Base-by-base conservation (phyloP, 306 rosid genomes). In the Lathyrus sativus region DNA sequence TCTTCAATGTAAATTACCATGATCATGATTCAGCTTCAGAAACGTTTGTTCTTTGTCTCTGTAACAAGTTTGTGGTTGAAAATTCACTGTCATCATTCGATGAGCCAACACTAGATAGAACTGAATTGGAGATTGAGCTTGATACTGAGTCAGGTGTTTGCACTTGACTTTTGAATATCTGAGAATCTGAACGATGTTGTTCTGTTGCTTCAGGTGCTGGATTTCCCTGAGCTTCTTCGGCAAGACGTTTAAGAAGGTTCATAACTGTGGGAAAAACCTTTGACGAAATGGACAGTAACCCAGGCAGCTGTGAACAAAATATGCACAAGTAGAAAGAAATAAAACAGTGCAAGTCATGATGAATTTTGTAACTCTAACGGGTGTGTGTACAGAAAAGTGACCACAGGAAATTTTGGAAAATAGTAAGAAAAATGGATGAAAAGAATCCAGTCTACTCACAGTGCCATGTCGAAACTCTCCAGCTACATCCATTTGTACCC, bases 401-500 rank as follows among this genome's bases (percentile, higher is more conserved):
- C 4, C 67, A 45, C 28, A 45, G 10, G 12, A 50, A 50, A 63
- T 5, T 15, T 44, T 28, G 11, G 22, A 19, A 19, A 19, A 19
- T 19, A 19, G 22, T 19, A 19, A 19, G 22, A 29, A 55, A 41
- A 48, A 42, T 3, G 15, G 12, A 56, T 13, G 5, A 33, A 5
- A 54, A 19, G 17, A 33, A 28, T 11, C 24, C 66, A 54, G 19
- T 66, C 3, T 61, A 89, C 96, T 88, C 84, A 92, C 98, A 46
- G 79, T 41, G 57, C 96, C 96, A 76, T 82, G 77, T 53, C 69
- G 91, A 64, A 92, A 86, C 65, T 76, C 84, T 64, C 90, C 82
- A 18, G 74, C 74, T 14, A 92, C 65, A 72, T 90, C 96, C 88
- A 90, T 67, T 81, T 92, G 96, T 55, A 85, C 78, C 96, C 96